phyloP scores from a whole-genome alignment of 2,329 filamentous ascomycete species.

The Botryosphaeria dothidea region DNA sequence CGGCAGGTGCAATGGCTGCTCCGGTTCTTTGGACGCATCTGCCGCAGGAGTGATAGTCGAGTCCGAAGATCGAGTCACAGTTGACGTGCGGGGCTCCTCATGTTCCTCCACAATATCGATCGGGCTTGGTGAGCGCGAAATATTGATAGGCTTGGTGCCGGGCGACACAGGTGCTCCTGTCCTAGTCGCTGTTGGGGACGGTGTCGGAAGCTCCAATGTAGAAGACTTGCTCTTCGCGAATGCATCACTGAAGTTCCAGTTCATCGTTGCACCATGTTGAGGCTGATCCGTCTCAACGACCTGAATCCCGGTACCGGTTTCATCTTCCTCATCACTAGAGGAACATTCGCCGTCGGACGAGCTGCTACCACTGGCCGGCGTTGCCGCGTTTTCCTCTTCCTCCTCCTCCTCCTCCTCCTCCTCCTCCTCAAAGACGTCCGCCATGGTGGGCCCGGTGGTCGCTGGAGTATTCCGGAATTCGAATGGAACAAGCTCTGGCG shows the following conservation, averaged over 20 bases:
- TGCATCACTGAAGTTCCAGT: conserved; percentile 44
- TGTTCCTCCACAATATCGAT: conserved; percentile 48
- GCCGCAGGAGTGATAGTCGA: conserved; percentile 45
- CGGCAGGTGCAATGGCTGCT: conserved; percentile 39
- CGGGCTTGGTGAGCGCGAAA: conserved; percentile 30
- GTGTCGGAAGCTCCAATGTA: neutral
- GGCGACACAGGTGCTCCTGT: neutral
- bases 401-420: conserved; percentile 67
- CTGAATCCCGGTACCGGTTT: conserved; percentile 47
- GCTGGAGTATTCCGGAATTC: conserved; percentile 53
- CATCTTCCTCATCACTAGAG: conserved; percentile 33
- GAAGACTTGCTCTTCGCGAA: conserved; percentile 1
- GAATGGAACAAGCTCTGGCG: conserved; percentile 76
- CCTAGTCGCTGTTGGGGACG: conserved; percentile 6
- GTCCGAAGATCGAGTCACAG: conserved; percentile 52
- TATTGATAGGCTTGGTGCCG: conserved; percentile 1
- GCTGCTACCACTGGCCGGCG: conserved; percentile 3
- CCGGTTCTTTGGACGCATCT: conserved; percentile 36
- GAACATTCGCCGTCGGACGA: conserved; percentile 21
- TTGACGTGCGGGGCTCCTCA: conserved; percentile 51
- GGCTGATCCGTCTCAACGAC: conserved; percentile 47
- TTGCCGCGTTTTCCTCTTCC: conserved; percentile 51
- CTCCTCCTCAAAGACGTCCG: conserved; percentile 84
- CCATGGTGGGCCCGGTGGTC: conserved; percentile 72
- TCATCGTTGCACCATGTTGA: conserved; percentile 42